phyloP scores from a whole-genome alignment of 768 basidiomycete genomes.

The Leucosporidium scottii region DNA sequence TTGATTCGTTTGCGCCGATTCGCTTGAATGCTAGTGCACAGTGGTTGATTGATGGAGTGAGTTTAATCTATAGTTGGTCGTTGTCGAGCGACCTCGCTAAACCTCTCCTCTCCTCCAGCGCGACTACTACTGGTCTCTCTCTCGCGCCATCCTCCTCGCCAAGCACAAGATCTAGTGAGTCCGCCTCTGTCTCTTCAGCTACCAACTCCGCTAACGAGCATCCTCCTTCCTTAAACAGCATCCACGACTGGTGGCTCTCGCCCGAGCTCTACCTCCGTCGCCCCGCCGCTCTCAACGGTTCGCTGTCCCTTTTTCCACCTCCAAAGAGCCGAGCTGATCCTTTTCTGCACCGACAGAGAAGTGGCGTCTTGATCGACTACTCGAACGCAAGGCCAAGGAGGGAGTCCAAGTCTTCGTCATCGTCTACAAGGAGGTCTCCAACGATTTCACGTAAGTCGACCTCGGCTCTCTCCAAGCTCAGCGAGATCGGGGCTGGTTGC shows the following conservation, averaged over 20 bases:
- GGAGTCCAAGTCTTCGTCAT: conserved; percentile 95
- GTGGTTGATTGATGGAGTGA: conserved; percentile 94
- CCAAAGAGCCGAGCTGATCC: not conserved
- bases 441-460: conserved; percentile 73
- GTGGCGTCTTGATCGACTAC: conserved; percentile 65
- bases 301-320: too few species aligned
- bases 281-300: conserved; percentile 70
- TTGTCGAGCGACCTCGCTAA: too few species aligned
- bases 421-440: conserved; percentile 83
- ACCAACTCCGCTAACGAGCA: too few species aligned
- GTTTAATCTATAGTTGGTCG: too few species aligned
- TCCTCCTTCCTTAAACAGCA: conserved; percentile 56
- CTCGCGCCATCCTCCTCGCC: conserved; percentile 80
- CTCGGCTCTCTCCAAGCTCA: not conserved
- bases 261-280: conserved; percentile 70
- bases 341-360: conserved; percentile 7
- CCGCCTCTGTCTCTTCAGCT: not conserved
- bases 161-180: conserved; percentile 43
- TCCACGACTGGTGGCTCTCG: conserved; percentile 98
- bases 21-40: conserved; percentile 88
- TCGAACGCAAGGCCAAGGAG: conserved; percentile 85
- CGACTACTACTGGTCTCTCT: conserved; percentile 97
- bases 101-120: too few species aligned
- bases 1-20: conserved; percentile 88
- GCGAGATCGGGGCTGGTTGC: not conserved